Evolutionary conservation across 768 basidiomycete species (phyloP).

Genomic region (Macrolepiota albuminosa): DNA sequence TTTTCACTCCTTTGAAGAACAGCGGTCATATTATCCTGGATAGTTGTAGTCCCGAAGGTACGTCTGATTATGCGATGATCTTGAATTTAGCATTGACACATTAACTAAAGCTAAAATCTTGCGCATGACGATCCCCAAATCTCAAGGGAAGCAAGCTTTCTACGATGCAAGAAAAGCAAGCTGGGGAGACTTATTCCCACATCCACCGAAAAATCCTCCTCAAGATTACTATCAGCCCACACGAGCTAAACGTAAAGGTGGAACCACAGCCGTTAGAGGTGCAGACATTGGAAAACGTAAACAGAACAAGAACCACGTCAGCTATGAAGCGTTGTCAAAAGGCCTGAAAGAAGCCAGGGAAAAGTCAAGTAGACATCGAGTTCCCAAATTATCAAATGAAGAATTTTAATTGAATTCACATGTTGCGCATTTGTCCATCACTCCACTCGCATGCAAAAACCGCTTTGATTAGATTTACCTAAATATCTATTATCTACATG

Average conservation of each 20-base stretch:
- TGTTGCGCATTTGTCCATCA: not conserved
- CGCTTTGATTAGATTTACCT: constrained; percentile 1
- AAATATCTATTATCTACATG: constrained; percentile 15
- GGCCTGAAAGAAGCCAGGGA: constrained; percentile 35
- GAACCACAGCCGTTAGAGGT: constrained; percentile 27
- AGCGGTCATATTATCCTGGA: constrained; percentile 92
- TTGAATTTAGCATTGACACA: not conserved
- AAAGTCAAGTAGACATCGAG: constrained; percentile 25
- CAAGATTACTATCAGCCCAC: constrained; percentile 53
- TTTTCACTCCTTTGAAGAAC: constrained; percentile 89
- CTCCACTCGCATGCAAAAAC: constrained; percentile 5
- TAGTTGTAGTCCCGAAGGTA: constrained; percentile 80
- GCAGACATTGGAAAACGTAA: constrained; percentile 53
- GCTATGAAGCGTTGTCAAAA: constrained; percentile 33
- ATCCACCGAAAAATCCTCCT: constrained; percentile 73
- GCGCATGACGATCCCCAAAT: constrained; percentile 87
- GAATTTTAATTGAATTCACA: not conserved
- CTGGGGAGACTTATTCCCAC: constrained; percentile 97
- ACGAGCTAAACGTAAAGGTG: constrained; percentile 24
- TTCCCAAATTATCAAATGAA: not conserved
- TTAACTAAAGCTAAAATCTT: constrained; percentile 71
- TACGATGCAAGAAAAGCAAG: constrained; percentile 91
- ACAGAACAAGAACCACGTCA: constrained; percentile 23
- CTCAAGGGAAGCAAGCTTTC: constrained; percentile 92
- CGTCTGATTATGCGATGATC: constrained; percentile 10